Evolutionary conservation across 345 rosid genomes (phyloP), one percentile per base, ranked within the genome.

Genomic region (Garcia nutans): DNA sequence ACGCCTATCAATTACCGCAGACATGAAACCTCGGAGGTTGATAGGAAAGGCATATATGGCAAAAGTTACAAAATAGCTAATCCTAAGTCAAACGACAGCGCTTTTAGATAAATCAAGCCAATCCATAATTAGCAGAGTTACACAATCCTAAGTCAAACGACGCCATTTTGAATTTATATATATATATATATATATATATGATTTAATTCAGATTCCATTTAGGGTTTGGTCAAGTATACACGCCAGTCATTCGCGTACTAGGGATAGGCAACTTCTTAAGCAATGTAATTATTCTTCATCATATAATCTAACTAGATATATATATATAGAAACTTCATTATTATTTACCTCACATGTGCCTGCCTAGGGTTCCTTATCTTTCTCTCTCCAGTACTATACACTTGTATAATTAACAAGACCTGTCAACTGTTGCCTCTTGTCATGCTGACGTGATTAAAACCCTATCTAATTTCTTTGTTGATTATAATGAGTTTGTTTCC

Each of bases 401-500:
- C 12, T 7, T 54, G 4, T 70, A 20, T 55, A 55, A 54, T 68
- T 5, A 68, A 11, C 9, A 41, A 47, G 67, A 62, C 58, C 31
- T 49, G 31, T 62, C 49, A 28, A 61, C 9, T 24, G 11, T 65
- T 22, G 1, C 17, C 41, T 65, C 37, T n/a, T 66, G 70, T 84
- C 82, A 78, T n/a, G 80, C 74, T 78, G 84, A 81, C 75, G 72
- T 58, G 45, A 65, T 57, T 11, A 78, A 76, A 68, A 73, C 65
- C 79, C 81, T 73, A 81, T 41, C 65, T 59, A 55, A 5, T 17
- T 42, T 9, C 52, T 8, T 41, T 65, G 52, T 31, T 41, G 28
- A 42, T 3, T 37, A 47, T 17, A 62, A 20, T 19, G 41, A 45
- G 20, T 6, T 4, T 42, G 5, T 31, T 24, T 44, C 58, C 24